Base-by-base conservation (phyloP, 2,329 filamentous ascomycete species). In the Oidium heveae region DNA sequence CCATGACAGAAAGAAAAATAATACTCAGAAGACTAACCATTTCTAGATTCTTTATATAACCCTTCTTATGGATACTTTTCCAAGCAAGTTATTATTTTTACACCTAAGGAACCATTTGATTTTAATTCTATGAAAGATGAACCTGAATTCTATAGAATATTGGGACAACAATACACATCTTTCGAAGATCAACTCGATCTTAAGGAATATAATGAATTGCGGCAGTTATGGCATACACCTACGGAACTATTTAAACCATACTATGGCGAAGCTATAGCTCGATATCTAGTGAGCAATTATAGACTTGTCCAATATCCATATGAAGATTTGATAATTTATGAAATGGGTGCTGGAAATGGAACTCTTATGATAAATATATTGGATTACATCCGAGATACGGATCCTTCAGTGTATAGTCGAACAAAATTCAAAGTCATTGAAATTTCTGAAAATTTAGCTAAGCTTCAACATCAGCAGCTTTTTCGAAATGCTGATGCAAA, bases 331-430 rank as follows among this genome's bases (percentile, higher is more conserved):
- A 85, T 94, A 62, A 93, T 98, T 67, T 98, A 95, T 74, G 91
- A 98, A 67, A 94, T 98, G 84, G 91, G 91, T 54, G 91, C 91
- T 41, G 91, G 91, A 62, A 89, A 94, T 63, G 91, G 91, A 58
- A 98, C 93, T 0, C 76, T 98, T 65, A 98, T 98, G 91, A 75
- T 91, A 65, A 98, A 98, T 68, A 88, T 98, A 56, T 75, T 98
- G 58, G 89, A 98, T 72, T 94, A 93, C 68, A 94, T 98, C 66
- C 84, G 88, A 58, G 82, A 85, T 59, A 75, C 81, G 47, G 85
- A 96, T 62, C 86, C 88, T 0, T 84, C 88, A 59, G 89, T 98
- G 34, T 98, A 98, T 68, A 82, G 84, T 62, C 80, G 91, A 56
- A 98, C 91, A 5, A 84, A 86, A 64, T 98, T 83, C 74, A 86